These are phyloP conservation scores for Phaseolus lunatus DNA, from an alignment of 306 rosid species.

Conservation along the genomic window DNA sequence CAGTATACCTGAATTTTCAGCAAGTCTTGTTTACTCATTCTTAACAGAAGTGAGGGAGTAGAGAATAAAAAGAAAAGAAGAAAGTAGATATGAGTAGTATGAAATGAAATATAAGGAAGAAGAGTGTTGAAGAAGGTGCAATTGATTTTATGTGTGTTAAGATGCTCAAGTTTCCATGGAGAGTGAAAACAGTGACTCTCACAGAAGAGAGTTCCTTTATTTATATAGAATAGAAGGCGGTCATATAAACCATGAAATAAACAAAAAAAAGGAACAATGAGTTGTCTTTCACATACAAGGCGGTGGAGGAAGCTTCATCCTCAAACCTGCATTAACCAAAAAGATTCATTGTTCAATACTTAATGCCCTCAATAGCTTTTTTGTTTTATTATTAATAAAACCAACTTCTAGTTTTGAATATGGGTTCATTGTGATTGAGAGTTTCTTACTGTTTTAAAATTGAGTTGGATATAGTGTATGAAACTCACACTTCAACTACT, in stretches of 20 bases:
- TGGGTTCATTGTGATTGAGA: no score
- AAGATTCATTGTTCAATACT: neutral
- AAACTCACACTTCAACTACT: no score
- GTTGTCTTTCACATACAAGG: neutral
- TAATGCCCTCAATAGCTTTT: no score
- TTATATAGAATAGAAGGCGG: neutral
- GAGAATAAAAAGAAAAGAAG: neutral
- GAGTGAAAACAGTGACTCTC: neutral
- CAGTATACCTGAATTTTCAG: constrained; percentile 63
- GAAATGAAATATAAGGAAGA: neutral
- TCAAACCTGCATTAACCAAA: neutral
- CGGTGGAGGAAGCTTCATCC: neutral
- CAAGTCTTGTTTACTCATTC: constrained; percentile 70
- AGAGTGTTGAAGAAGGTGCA: neutral
- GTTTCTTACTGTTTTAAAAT: no score
- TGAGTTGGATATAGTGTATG: no score
- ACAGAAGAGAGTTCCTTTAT: neutral
- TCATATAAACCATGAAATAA: neutral
- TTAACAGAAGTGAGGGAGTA: neutral
- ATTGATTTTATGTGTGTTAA: neutral
- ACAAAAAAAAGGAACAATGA: neutral
- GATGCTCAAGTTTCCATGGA: neutral
- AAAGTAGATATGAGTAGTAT: neutral
- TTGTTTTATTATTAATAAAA: no score
- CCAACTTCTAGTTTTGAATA: no score